A percentile compares a stretch with the other conserved stretches of the same genome.
Evolutionary conservation across 2,329 filamentous ascomycete genomes (phyloP).

Genomic region (Cladosporium halotolerans): DNA sequence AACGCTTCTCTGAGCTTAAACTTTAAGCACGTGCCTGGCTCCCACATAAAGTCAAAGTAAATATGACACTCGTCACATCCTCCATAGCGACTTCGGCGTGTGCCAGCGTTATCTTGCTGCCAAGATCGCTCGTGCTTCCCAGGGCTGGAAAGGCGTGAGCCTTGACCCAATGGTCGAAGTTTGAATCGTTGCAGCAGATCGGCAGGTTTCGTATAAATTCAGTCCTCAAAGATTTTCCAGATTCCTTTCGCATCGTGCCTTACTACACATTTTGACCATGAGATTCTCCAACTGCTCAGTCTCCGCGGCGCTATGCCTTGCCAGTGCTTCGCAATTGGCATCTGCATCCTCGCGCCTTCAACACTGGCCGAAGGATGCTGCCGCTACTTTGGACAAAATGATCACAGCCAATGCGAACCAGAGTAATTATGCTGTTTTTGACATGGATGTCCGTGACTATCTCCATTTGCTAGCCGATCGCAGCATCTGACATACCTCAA

Average conservation of each 20-base stretch:
- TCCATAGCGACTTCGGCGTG: too few relatives aligned
- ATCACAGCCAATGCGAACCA: constrained; percentile 17
- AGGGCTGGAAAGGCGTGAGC: too few relatives aligned
- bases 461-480: neutral
- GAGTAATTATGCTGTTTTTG: constrained; percentile 23
- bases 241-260: neutral
- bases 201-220: too few relatives aligned
- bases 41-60: too few relatives aligned
- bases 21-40: too few relatives aligned
- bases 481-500: neutral
- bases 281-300: neutral
- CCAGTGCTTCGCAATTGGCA: neutral
- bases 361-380: constrained; percentile 17
- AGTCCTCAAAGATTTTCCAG: too few relatives aligned
- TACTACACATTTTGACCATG: neutral
- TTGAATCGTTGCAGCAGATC: too few relatives aligned
- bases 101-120: too few relatives aligned
- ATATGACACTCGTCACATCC: too few relatives aligned
- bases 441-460: constrained; percentile 34
- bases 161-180: too few relatives aligned
- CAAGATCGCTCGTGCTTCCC: too few relatives aligned
- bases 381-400: constrained; percentile 15
- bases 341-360: constrained; percentile 3
- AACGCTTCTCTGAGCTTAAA: too few relatives aligned
- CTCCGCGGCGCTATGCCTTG: constrained; percentile 1